Conservation (phyloP, 441 rosid species). For the Raphanus hybrid region DNA sequence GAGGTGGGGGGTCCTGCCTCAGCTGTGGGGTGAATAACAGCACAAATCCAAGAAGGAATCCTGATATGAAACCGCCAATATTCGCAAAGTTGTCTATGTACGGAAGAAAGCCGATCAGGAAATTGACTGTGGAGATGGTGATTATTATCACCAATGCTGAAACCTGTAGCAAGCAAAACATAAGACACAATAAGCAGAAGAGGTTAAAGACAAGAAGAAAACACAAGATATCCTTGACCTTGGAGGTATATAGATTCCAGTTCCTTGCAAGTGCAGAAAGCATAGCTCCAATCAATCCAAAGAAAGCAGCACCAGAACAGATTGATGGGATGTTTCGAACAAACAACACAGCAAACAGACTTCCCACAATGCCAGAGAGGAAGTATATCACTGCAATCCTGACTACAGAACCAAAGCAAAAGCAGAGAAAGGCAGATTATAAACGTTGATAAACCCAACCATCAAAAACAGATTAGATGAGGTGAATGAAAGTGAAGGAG, state of each 20-base stretch:
- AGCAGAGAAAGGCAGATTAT: neutral
- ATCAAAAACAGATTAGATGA: neutral
- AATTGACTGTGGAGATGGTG: slow-evolving; percentile 53
- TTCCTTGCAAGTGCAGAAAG: slow-evolving; percentile 46
- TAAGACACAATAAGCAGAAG: too few relatives aligned
- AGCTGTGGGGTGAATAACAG: slow-evolving; percentile 66
- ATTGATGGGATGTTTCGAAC: slow-evolving; percentile 69
- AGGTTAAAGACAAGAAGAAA: neutral
- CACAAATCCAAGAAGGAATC: slow-evolving; percentile 74
- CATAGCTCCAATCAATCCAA: slow-evolving; percentile 10
- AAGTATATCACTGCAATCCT: slow-evolving; percentile 76
- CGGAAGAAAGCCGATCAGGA: slow-evolving; percentile 61
- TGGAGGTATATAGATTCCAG: slow-evolving; percentile 67
- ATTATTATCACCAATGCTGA: too few relatives aligned
- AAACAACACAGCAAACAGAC: slow-evolving; percentile 65
- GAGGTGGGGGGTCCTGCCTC: slow-evolving; percentile 48
- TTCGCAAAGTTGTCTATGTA: slow-evolving; percentile 72
- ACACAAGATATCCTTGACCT: slow-evolving; percentile 50
- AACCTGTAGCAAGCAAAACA: too few relatives aligned
- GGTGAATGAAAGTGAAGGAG: slow-evolving; percentile 7
- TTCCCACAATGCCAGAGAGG: slow-evolving; percentile 66
- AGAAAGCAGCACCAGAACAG: slow-evolving; percentile 54
- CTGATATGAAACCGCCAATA: slow-evolving; percentile 79
- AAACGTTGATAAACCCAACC: neutral
- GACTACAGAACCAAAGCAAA: slow-evolving; percentile 50